Percentiles rank a stretch among this genome's conserved stretches.
Conservation (phyloP, 208 protist species). For the Trypanosoma vivax region DNA sequence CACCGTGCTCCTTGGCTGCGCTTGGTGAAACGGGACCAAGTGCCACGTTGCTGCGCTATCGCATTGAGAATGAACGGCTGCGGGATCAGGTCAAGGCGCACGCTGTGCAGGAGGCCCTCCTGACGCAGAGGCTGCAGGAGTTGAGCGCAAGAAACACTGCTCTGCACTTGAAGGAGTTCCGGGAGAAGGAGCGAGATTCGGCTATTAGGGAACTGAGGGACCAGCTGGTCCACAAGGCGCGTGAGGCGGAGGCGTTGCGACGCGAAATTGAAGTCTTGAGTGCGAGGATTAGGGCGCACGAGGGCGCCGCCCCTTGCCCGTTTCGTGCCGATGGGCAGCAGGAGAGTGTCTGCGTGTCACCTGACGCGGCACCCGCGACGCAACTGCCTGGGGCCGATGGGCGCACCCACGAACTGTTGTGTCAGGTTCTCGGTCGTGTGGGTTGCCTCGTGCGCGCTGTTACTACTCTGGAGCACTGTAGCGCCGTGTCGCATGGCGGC, state of each 20-base stretch:
- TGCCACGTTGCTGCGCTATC: constrained; percentile 33
- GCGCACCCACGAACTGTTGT: constrained; percentile 36
- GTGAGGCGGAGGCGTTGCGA: constrained; percentile 26
- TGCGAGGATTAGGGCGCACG: constrained; percentile 42
- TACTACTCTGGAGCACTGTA: constrained; percentile 64
- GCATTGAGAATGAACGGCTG: constrained; percentile 50
- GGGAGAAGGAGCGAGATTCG: constrained; percentile 3
- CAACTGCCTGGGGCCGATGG: too few species aligned
- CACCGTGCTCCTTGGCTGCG: background rate
- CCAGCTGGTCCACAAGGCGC: constrained; percentile 20
- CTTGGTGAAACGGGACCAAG: background rate
- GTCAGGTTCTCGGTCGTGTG: constrained; percentile 33
- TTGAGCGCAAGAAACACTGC: constrained; percentile 18
- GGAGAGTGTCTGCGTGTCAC: constrained; percentile 1
- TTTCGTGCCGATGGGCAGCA: background rate
- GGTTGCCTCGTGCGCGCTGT: constrained; percentile 70
- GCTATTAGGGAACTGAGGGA: constrained; percentile 3
- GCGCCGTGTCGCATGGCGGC: constrained; percentile 5
- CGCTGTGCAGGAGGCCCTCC: constrained; percentile 33
- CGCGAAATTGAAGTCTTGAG: constrained; percentile 29
- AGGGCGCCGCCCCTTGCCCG: constrained; percentile 22
- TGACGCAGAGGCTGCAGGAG: constrained; percentile 39
- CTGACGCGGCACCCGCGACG: background rate
- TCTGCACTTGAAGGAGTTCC: constrained; percentile 9
- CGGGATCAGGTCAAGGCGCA: constrained; percentile 49